phyloP scores from a whole-genome alignment of 768 basidiomycete genomes.

The Gautieria morchelliformis region DNA sequence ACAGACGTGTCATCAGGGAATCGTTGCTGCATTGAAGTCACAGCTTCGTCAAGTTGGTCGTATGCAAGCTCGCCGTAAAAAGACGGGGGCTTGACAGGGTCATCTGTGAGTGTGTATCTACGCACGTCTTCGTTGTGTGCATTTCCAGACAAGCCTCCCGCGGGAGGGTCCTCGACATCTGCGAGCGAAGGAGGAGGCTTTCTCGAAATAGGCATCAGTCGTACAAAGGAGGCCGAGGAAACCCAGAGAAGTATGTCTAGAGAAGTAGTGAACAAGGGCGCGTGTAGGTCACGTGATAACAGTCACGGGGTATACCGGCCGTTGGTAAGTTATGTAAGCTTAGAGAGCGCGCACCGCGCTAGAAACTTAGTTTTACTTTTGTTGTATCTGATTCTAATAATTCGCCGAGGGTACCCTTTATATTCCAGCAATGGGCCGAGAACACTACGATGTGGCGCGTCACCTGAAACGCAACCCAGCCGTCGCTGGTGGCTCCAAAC shows the following conservation, averaged over 20 bases:
- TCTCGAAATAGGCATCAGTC: conserved; percentile 2
- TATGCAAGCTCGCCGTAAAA: background rate
- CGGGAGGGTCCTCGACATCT: background rate
- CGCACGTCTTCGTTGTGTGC: background rate
- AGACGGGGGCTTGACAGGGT: background rate
- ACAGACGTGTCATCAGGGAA: background rate
- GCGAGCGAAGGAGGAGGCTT: conserved; percentile 5
- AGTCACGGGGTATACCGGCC: too few relatives aligned
- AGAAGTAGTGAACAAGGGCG: background rate
- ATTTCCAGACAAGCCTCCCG: background rate
- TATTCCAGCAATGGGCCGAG: too few relatives aligned
- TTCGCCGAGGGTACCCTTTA: too few relatives aligned
- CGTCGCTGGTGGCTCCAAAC: too few relatives aligned
- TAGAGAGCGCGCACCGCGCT: too few relatives aligned
- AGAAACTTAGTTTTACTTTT: too few relatives aligned
- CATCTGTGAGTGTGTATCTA: background rate
- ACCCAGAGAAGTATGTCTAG: too few relatives aligned
- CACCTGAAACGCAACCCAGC: too few relatives aligned
- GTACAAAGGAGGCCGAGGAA: background rate
- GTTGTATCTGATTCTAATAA: too few relatives aligned
- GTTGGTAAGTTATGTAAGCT: too few relatives aligned
- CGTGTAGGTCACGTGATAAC: background rate
- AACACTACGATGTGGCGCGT: too few relatives aligned
- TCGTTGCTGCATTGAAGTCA: background rate
- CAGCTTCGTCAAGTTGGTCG: background rate